Base-by-base conservation (phyloP, 129 eudicot species). In the Pseudognaphalium luteoalbum region DNA sequence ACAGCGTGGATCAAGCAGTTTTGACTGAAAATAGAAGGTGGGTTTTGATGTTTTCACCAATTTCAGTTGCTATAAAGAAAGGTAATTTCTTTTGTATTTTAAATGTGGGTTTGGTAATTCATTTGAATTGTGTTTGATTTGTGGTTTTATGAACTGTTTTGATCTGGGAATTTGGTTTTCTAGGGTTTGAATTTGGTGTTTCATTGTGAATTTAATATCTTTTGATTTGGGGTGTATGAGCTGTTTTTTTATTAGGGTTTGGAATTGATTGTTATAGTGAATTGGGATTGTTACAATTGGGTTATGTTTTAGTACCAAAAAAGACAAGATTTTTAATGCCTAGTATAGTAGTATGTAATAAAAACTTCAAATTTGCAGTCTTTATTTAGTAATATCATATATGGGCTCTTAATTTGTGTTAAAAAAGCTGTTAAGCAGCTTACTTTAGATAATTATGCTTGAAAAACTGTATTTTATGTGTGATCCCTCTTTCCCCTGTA, bases 231-330 rank as follows among this genome's bases (percentile, higher is more conserved):
- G 56, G 25, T 76, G 44, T 44, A 25, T 69, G 70, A 30, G 47
- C 30, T 57, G 60, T 17, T 77, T n/a, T 52, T 20, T n/a, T 6
- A 69, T 15, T 35, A 79, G 78, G 72, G 83, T 80, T 80, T 80
- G 54, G 14, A 57, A 54, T 72, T 7, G 42, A 62, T 17, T 9
- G 72, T 25, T 73, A 65, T 28, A 22, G 33, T 64, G 70, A 68
- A 68, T 69, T 65, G 59, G 68, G 78, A 34, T 57, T 6, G 39
- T 60, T 74, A 2, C 37, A 41, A 77, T 47, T 77, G 34, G 19
- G 76, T 32, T 70, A 12, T 60, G 29, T 15, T 61, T 60, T 21
- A 1, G 7, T 59, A 41, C 6, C 19, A 50, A 41, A 63, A 44
- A 42, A 42, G 50, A 42, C 50, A 1, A 42, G 63, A 63, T 63